phyloP scores from a whole-genome alignment of 306 rosid genomes.

The Prunus fruticosa region DNA sequence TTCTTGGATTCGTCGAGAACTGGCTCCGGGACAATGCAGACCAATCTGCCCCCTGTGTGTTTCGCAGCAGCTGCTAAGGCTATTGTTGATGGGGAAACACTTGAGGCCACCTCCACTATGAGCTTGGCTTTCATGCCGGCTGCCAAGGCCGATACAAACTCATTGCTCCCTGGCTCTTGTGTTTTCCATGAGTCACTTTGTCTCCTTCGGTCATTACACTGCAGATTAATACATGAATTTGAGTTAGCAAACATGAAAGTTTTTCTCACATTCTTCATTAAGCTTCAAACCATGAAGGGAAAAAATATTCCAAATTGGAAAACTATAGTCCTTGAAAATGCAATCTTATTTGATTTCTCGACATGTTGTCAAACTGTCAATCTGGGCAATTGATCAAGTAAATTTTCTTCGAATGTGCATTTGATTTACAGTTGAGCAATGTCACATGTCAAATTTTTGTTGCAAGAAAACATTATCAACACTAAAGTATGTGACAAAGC shows the following conservation, averaged over 20 bases:
- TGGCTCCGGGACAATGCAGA: conserved; percentile 57
- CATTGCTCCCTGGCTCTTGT: conserved; percentile 59
- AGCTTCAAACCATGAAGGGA: not conserved
- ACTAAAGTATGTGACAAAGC: too few relatives aligned
- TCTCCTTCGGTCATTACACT: conserved; percentile 41
- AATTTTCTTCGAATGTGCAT: not conserved
- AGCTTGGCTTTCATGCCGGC: conserved; percentile 73
- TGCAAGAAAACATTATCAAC: not conserved
- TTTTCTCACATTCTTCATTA: not conserved
- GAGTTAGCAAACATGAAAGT: not conserved
- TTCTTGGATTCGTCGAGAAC: conserved; percentile 43
- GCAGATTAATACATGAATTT: not conserved
- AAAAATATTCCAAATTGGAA: not conserved
- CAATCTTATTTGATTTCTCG: not conserved
- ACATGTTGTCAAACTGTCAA: not conserved
- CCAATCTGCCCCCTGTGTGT: conserved; percentile 57
- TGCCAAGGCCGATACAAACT: conserved; percentile 67
- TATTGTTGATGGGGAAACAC: conserved; percentile 52
- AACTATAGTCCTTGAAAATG: not conserved
- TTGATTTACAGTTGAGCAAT: not conserved
- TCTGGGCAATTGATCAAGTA: not conserved
- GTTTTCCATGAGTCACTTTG: conserved; percentile 35
- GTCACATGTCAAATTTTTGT: not conserved
- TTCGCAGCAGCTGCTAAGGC: conserved; percentile 62
- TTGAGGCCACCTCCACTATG: conserved; percentile 59